Conservation (phyloP, 208 protist species). For the Acanthamoeba pearcei region DNA sequence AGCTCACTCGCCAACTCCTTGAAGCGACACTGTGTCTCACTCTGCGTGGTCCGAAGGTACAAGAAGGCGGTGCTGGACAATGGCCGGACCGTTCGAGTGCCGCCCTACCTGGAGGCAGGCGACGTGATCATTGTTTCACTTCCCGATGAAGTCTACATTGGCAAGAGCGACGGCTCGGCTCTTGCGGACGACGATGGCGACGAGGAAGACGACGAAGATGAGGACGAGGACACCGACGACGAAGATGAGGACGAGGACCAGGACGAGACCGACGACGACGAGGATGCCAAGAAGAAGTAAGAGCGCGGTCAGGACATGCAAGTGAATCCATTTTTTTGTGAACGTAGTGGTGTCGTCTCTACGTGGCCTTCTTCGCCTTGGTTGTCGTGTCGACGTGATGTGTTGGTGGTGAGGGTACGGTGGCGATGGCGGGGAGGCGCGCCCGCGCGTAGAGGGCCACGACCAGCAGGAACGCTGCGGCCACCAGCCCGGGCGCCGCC, state of each 20-base stretch:
- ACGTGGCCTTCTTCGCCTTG: neutral
- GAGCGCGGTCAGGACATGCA: neutral
- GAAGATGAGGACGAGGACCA: conserved; percentile 21
- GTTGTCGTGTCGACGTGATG: neutral
- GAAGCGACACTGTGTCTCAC: neutral
- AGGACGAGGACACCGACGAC: neutral
- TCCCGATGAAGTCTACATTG: neutral
- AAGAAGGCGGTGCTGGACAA: conserved; percentile 60
- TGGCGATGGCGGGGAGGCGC: neutral
- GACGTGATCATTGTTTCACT: neutral
- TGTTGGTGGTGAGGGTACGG: neutral
- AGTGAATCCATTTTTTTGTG: neutral
- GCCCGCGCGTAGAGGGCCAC: neutral
- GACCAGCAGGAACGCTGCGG: conserved; percentile 3
- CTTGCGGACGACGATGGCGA: neutral
- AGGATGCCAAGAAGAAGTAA: conserved; percentile 8
- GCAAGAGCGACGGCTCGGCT: neutral
- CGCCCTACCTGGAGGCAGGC: neutral
- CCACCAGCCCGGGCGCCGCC: neutral
- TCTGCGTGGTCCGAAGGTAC: neutral
- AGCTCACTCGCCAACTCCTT: too few relatives aligned
- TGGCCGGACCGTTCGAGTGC: neutral
- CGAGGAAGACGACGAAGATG: neutral
- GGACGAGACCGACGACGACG: neutral
- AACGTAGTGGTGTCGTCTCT: too few relatives aligned